phyloP scores from a whole-genome alignment of 371 early-diverging fungal species.

The Mucor lusitanicus region DNA sequence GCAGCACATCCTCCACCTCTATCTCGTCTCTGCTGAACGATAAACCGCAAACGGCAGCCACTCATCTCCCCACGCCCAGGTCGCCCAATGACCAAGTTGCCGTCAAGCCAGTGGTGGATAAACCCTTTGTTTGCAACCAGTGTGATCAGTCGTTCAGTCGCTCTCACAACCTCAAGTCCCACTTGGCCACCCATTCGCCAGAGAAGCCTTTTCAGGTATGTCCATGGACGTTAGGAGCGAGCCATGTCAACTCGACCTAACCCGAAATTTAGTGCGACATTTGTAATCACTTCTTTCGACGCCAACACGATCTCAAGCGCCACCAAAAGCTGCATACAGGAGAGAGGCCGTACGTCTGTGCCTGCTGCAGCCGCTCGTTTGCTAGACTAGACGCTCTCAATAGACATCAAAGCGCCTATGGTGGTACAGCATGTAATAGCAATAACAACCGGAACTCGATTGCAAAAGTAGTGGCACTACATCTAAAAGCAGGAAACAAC shows the following conservation, averaged over 20 bases:
- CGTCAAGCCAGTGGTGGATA: too few relatives aligned
- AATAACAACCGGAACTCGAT: too few relatives aligned
- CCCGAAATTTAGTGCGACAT: slow-evolving; percentile 34
- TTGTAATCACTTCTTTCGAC: slow-evolving; percentile 54
- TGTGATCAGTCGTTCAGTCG: too few relatives aligned
- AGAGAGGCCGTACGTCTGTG: slow-evolving; percentile 61
- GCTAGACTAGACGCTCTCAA: slow-evolving; percentile 71
- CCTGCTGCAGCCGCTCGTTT: slow-evolving; percentile 59
- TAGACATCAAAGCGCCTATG: slow-evolving; percentile 65
- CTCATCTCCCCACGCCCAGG: too few relatives aligned
- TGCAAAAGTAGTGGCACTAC: too few relatives aligned
- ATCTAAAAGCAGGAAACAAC: neutral
- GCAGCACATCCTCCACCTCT: too few relatives aligned
- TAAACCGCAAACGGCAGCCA: too few relatives aligned
- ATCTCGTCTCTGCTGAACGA: too few relatives aligned
- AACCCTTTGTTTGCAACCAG: too few relatives aligned
- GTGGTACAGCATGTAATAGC: slow-evolving; percentile 51
- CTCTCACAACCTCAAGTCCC: slow-evolving; percentile 34
- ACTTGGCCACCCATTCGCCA: slow-evolving; percentile 47
- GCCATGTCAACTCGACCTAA: neutral
- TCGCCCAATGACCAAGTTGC: too few relatives aligned
- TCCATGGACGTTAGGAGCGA: too few relatives aligned
- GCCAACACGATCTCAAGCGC: slow-evolving; percentile 75
- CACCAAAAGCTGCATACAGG: slow-evolving; percentile 78
- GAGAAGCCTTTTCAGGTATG: slow-evolving; percentile 42